These are phyloP conservation scores for Crithidia sp. DNA, from an alignment of 208 protist genomes.

Conservation along the genomic window DNA sequence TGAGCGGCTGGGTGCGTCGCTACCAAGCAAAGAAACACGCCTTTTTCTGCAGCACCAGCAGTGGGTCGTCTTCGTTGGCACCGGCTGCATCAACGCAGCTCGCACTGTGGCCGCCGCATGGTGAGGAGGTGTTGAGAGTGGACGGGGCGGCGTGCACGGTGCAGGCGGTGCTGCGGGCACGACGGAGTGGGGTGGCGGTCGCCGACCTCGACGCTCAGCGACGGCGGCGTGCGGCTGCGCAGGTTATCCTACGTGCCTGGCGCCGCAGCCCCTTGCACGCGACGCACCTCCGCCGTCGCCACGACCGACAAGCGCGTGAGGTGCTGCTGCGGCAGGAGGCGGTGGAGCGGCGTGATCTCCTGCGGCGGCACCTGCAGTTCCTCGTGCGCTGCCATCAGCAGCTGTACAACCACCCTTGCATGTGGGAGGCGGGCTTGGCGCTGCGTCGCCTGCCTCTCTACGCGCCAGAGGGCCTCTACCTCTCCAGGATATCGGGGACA, in stretches of 20 bases:
- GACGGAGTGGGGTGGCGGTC: conserved; percentile 1
- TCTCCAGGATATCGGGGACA: background rate
- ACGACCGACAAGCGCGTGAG: conserved; percentile 33
- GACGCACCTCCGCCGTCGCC: conserved; percentile 20
- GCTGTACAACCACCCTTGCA: conserved; percentile 59
- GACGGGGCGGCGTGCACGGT: background rate
- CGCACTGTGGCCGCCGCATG: background rate
- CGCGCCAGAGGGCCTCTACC: conserved; percentile 32
- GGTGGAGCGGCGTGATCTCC: conserved; percentile 70
- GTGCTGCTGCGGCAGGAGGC: conserved; percentile 55
- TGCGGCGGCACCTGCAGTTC: conserved; percentile 47
- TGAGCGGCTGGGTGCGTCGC: conserved; percentile 18
- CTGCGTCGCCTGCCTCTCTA: conserved; percentile 40
- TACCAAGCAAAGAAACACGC: background rate
- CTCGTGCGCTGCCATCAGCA: conserved; percentile 63
- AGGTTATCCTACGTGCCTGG: conserved; percentile 61
- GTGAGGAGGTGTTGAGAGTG: background rate
- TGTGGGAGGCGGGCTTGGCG: conserved; percentile 38
- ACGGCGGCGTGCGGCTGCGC: conserved; percentile 20
- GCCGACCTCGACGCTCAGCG: background rate
- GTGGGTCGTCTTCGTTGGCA: too few species aligned
- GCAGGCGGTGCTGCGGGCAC: conserved; percentile 18
- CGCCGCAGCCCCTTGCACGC: conserved; percentile 24
- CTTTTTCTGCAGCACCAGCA: background rate
- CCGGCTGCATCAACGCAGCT: too few species aligned